Evolutionary conservation across 768 basidiomycete genomes (phyloP).

Genomic region (Cystofilobasidium ferigula): DNA sequence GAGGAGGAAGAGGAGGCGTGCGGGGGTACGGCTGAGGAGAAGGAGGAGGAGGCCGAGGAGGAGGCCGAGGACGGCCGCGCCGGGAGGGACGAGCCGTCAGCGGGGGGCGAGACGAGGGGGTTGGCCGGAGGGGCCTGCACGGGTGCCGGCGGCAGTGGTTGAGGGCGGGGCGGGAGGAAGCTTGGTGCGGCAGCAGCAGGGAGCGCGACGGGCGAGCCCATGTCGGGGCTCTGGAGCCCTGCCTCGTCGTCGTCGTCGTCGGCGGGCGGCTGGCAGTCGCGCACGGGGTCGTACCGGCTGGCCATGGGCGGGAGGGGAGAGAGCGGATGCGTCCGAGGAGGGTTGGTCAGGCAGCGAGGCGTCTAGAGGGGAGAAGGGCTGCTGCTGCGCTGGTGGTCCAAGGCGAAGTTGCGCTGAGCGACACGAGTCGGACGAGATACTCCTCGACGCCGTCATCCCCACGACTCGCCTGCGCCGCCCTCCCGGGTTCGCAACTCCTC

Average conservation of each 20-base stretch:
- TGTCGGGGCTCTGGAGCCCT: not conserved
- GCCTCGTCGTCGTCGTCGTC: not conserved
- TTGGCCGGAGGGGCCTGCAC: not conserved
- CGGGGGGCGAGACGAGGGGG: not conserved
- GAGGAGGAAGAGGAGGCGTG: not conserved
- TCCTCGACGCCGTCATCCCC: too few relatives aligned
- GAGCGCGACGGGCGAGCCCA: not conserved
- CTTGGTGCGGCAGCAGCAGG: not conserved
- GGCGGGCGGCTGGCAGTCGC: not conserved
- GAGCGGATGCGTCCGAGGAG: not conserved
- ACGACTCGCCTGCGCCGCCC: too few relatives aligned
- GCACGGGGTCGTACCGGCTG: not conserved
- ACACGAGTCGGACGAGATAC: too few relatives aligned
- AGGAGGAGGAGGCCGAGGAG: not conserved
- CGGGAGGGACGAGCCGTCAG: not conserved
- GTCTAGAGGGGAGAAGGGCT: too few relatives aligned
- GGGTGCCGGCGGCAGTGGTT: not conserved
- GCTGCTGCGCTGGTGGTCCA: too few relatives aligned
- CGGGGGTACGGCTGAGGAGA: not conserved
- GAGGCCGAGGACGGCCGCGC: not conserved
- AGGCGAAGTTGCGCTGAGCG: too few relatives aligned
- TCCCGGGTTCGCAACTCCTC: too few relatives aligned
- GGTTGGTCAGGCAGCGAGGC: too few relatives aligned
- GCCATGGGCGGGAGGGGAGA: not conserved
- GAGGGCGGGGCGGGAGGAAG: not conserved